Base-by-base conservation (phyloP, 345 rosid genomes). In the Euclidium syriacum region DNA sequence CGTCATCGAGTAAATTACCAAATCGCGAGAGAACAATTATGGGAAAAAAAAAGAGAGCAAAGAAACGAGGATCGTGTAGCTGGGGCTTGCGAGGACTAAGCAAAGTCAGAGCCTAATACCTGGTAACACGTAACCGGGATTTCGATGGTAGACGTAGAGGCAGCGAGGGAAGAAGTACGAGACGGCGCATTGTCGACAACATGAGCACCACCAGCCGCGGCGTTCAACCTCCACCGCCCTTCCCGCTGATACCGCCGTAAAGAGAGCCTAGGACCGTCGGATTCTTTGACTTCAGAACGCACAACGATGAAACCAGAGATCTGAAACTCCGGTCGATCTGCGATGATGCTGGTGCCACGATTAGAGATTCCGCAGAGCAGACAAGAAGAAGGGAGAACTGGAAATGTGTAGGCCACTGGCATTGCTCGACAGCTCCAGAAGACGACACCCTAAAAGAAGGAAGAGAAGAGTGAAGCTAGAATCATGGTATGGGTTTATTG, bases 111-210 rank as follows among this genome's bases (percentile, higher is more conserved):
- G 49, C 40, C 29, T 16, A n/a, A 36, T 35, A 86, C 95, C 90
- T 85, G 94, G 64, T 80, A 88, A 74, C 94, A 88, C 41, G 84
- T 79, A 70, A 88, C 85, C 14, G 86, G 88, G 27, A 88, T 81
- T 41, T 88, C 90, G 43, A 84, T 59, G 4, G 76, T 50, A 41
- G 61, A 47, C 25, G 67, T 30, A 33, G 70, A 63, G 9, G 77
- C 79, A 58, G 70, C 40, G 40, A 57, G 41, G 7, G 75, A 64
- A 42, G 61, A 71, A 48, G 64, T 26, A 10, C 57, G 65, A 43
- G 68, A 42, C 40, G 69, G 53, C 32, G 79, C 79, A 58, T 65
- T 80, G 43, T 80, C 83, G 5, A 81, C 65, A 55, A 76, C 76
- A 80, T 80, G 81, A 20, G 85, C 80, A 34, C 70, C 80, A 14